A percentile compares a stretch with the other conserved stretches of the same genome.
These are phyloP conservation scores for Hyaloraphidium curvatum DNA, from an alignment of 192 early-diverging fungal genomes.

Conservation along the genomic window DNA sequence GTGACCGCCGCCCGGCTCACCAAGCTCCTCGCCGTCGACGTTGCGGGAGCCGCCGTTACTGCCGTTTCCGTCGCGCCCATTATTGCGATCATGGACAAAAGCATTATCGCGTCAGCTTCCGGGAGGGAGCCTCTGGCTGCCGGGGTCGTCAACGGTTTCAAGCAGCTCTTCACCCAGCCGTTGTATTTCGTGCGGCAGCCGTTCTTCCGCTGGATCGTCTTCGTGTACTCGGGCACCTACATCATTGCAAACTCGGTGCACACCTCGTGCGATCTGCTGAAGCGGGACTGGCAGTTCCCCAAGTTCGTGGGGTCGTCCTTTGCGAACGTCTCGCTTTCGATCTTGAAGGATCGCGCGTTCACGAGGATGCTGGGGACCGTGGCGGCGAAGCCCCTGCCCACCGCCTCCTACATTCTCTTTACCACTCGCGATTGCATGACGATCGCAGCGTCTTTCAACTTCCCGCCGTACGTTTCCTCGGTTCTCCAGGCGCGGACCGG, in stretches of 20 bases:
- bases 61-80: constrained; percentile 19
- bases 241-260: constrained; percentile 17
- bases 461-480: constrained; percentile 9
- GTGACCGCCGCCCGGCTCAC: too few relatives aligned
- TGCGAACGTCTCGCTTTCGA: constrained; percentile 20
- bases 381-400: constrained; percentile 12
- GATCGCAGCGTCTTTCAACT: constrained; percentile 22
- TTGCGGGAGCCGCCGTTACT: constrained; percentile 12
- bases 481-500: constrained; percentile 1
- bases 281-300: constrained; percentile 5
- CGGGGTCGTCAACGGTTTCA: constrained; percentile 15
- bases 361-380: constrained; percentile 21
- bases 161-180: constrained; percentile 10
- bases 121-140: constrained; percentile 12
- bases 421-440: constrained; percentile 20
- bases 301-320: constrained; percentile 21
- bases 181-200: constrained; percentile 10
- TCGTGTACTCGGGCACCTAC: constrained; percentile 19
- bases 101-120: constrained; percentile 24
- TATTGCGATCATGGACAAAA: constrained; percentile 18
- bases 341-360: constrained; percentile 23
- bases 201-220: constrained; percentile 14
- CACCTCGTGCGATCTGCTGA: constrained; percentile 13
- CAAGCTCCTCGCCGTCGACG: too few relatives aligned
- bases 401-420: constrained; percentile 17